These are phyloP conservation scores for Candida nanaspora DNA, from an alignment of 805 yeast species.

Conservation along the genomic window DNA sequence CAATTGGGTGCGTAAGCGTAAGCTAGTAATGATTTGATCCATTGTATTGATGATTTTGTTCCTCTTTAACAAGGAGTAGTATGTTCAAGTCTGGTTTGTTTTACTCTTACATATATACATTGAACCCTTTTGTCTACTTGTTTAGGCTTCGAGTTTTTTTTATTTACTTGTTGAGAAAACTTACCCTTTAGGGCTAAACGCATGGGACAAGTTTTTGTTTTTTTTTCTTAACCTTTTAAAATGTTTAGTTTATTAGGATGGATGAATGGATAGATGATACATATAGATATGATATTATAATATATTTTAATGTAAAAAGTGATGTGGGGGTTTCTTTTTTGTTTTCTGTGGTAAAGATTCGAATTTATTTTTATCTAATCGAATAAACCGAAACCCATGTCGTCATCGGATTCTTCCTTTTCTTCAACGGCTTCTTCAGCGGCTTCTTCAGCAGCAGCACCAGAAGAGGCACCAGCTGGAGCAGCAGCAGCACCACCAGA, in stretches of 20 bases:
- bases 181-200: too few species aligned
- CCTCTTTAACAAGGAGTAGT: too few species aligned
- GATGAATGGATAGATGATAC: background rate
- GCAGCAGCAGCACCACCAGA: conserved; percentile 74
- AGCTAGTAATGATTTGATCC: background rate
- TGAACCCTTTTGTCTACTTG: too few species aligned
- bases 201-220: too few species aligned
- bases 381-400: conserved; percentile 91
- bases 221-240: too few species aligned
- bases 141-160: too few species aligned
- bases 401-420: conserved; percentile 46
- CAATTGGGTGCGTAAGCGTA: background rate
- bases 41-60: background rate
- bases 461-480: conserved; percentile 48
- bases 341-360: too few species aligned
- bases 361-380: conserved; percentile 57
- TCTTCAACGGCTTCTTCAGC: conserved; percentile 50
- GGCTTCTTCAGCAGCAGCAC: conserved; percentile 49
- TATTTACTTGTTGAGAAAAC: too few species aligned
- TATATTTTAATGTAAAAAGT: too few species aligned
- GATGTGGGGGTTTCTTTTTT: too few species aligned
- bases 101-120: too few species aligned
- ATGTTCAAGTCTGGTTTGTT: too few species aligned
- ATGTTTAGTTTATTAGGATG: background rate
- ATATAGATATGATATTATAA: background rate